Conservation (phyloP, 179 eudicot genomes). For the Kewa caespitosa region DNA sequence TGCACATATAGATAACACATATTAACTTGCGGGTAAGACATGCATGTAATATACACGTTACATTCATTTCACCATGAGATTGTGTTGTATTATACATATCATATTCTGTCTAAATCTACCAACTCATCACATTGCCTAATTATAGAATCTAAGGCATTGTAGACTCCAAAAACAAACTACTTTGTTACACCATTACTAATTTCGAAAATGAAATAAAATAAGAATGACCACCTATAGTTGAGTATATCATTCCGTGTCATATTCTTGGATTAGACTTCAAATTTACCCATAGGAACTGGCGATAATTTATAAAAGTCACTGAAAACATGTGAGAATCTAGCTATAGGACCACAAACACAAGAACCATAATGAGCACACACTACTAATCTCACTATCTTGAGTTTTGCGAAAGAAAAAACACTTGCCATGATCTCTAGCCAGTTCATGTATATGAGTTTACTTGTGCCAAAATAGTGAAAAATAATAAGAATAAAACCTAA, state of each 20-base stretch:
- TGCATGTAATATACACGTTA: no score
- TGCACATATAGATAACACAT: no score
- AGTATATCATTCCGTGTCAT: no score
- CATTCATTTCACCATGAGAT: no score
- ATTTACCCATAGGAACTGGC: not conserved
- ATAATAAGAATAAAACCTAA: not conserved
- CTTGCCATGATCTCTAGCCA: conserved; percentile 26
- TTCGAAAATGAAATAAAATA: conserved; percentile 2
- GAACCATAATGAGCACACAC: conserved; percentile 26
- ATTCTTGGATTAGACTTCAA: not conserved
- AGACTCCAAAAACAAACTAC: no score
- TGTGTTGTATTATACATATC: no score
- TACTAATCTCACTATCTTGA: conserved; percentile 29
- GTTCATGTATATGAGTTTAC: conserved; percentile 28
- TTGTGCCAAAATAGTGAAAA: not conserved
- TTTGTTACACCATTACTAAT: no score
- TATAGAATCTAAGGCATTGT: no score
- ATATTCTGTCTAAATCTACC: no score
- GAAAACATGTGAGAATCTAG: conserved; percentile 25
- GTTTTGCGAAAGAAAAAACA: conserved; percentile 22
- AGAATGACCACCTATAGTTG: no score
- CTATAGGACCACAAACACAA: conserved; percentile 21
- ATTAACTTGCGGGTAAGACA: no score
- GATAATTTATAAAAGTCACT: conserved; percentile 18
- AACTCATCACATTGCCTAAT: no score